These are phyloP conservation scores for Hypoxylon sp. DNA, from an alignment of 2,329 filamentous ascomycete species.

Conservation along the genomic window DNA sequence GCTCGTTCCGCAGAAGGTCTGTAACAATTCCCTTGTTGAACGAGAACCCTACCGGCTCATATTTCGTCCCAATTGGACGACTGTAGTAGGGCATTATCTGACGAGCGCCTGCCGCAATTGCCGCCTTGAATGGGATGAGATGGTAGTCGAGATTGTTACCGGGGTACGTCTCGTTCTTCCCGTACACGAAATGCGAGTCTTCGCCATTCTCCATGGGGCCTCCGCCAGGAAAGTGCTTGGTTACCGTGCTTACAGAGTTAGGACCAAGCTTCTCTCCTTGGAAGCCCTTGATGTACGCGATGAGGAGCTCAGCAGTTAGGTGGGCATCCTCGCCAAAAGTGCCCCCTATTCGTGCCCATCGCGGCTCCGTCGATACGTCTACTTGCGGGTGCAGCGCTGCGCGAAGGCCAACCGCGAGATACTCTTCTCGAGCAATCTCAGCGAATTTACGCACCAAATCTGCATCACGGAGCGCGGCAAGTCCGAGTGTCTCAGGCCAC, in stretches of 20 bases:
- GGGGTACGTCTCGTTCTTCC: conserved; percentile 67
- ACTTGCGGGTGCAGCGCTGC: conserved; percentile 66
- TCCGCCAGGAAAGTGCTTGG: conserved; percentile 69
- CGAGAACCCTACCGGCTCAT: conserved; percentile 64
- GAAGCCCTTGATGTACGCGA: conserved; percentile 64
- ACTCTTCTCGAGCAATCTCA: conserved; percentile 65
- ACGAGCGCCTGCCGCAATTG: conserved; percentile 63
- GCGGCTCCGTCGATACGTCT: conserved; percentile 66
- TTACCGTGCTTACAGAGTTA: conserved; percentile 63
- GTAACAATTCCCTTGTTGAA: conserved; percentile 69
- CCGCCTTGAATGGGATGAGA: conserved; percentile 65
- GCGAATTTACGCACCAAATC: conserved; percentile 63
- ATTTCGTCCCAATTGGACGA: conserved; percentile 62
- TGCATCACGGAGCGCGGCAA: conserved; percentile 64
- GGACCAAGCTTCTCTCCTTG: conserved; percentile 62
- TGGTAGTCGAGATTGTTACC: conserved; percentile 67
- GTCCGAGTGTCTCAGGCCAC: conserved; percentile 67
- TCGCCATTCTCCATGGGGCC: conserved; percentile 65
- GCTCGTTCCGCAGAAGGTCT: conserved; percentile 61
- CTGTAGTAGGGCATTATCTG: conserved; percentile 70
- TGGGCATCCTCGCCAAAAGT: conserved; percentile 67
- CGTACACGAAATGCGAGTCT: conserved; percentile 67
- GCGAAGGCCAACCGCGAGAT: conserved; percentile 60
- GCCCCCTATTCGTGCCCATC: conserved; percentile 63
- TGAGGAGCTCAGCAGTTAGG: conserved; percentile 56